phyloP scores from a whole-genome alignment of 805 yeast genomes.

The Metschnikowia sp. region DNA sequence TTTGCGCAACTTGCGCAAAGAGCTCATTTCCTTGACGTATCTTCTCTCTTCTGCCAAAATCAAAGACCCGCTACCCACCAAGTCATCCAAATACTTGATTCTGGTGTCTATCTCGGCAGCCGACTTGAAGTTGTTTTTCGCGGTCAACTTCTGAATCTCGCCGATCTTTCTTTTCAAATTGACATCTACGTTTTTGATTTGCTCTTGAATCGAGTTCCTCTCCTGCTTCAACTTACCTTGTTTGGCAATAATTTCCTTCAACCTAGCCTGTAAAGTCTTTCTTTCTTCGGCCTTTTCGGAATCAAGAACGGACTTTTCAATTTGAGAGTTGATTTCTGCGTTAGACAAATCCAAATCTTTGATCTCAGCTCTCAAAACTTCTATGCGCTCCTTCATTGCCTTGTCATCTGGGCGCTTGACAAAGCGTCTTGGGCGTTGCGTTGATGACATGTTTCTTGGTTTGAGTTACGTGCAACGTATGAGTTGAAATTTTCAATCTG shows the following conservation, averaged over 20 bases:
- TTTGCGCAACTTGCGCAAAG: constrained; percentile 75
- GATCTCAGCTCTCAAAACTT: constrained; percentile 55
- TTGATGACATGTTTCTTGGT: constrained; percentile 11
- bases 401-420: constrained; percentile 74
- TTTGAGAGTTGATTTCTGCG: constrained; percentile 49
- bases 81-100: constrained; percentile 62
- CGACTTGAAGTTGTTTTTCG: constrained; percentile 66
- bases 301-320: constrained; percentile 41
- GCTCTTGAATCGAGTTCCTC: constrained; percentile 56
- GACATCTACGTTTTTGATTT: constrained; percentile 67
- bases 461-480: no score
- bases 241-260: constrained; percentile 41
- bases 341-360: constrained; percentile 57
- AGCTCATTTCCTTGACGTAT: constrained; percentile 77
- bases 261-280: constrained; percentile 31
- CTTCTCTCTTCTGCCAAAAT: constrained; percentile 89
- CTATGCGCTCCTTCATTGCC: constrained; percentile 57
- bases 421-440: constrained; percentile 42
- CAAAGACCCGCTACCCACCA: constrained; percentile 73
- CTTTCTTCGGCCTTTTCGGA: constrained; percentile 29
- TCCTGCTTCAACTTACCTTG: constrained; percentile 49
- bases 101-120: constrained; percentile 68
- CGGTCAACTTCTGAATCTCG: constrained; percentile 69
- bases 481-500: no score
- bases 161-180: constrained; percentile 68